Percentiles rank a stretch among this genome's conserved stretches.
phyloP scores from a whole-genome alignment of 768 basidiomycete genomes.

The Ramaria sp. region DNA sequence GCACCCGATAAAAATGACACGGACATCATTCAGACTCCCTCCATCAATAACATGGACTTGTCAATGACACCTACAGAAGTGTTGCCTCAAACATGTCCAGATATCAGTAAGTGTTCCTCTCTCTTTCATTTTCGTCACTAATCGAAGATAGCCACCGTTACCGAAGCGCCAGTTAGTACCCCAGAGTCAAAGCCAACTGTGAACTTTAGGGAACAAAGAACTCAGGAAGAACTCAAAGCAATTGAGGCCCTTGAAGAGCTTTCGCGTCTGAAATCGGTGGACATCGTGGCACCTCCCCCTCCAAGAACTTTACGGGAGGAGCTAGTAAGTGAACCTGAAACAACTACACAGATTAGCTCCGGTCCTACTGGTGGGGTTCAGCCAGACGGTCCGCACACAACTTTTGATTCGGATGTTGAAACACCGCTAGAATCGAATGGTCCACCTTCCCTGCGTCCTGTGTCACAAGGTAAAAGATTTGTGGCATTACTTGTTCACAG shows the following conservation, averaged over 20 bases:
- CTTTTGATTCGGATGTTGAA: neutral
- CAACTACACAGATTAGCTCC: neutral
- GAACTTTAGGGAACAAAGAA: conserved; percentile 1
- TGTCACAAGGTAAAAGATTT: neutral
- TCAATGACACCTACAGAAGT: neutral
- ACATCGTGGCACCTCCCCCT: neutral
- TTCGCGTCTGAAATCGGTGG: conserved; percentile 5
- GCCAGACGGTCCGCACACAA: neutral
- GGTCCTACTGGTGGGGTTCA: neutral
- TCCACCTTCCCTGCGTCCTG: neutral
- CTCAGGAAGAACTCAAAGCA: conserved; percentile 8
- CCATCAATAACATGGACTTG: neutral
- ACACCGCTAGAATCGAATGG: neutral
- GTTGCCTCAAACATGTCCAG: neutral
- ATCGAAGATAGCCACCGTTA: neutral
- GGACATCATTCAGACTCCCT: neutral
- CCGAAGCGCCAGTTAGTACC: neutral
- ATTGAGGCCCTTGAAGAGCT: conserved; percentile 9
- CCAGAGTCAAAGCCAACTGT: neutral
- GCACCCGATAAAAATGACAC: neutral
- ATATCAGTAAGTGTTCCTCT: neutral
- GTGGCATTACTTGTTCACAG: neutral
- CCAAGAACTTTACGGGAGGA: conserved; percentile 2
- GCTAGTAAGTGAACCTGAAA: conserved; percentile 8
- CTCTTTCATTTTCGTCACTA: neutral